Evolutionary conservation across 1,284 basidiomycete species (phyloP).

Genomic region (Puccinia hordei): DNA sequence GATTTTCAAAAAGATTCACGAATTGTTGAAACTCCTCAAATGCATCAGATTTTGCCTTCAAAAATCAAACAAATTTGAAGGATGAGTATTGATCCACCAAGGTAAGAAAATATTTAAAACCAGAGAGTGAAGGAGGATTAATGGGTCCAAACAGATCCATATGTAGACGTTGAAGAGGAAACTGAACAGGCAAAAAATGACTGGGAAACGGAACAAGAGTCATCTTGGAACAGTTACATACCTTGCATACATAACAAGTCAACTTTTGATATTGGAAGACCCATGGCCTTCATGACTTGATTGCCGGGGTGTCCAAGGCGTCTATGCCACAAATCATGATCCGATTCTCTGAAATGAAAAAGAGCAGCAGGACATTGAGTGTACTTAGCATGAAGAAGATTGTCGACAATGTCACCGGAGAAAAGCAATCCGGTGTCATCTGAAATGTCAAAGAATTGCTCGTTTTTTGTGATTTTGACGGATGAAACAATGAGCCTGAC

Average conservation of each 20-base stretch:
- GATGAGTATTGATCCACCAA: no score
- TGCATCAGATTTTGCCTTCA: not conserved
- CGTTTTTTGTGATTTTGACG: not conserved
- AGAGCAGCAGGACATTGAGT: not conserved
- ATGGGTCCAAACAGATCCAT: constrained; percentile 12
- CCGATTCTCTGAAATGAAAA: not conserved
- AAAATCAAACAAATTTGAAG: no score
- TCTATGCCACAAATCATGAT: not conserved
- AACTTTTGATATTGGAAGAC: not conserved
- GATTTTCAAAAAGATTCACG: not conserved
- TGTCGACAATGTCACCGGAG: not conserved
- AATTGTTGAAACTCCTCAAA: not conserved
- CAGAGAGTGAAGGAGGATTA: constrained; percentile 1
- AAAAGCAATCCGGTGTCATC: not conserved
- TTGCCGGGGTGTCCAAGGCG: not conserved
- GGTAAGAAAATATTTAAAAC: constrained; percentile 14
- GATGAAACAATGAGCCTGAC: not conserved
- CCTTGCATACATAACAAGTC: not conserved
- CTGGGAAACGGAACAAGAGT: not conserved
- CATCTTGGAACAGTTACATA: not conserved
- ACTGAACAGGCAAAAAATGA: not conserved
- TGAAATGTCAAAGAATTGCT: not conserved
- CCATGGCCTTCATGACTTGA: not conserved
- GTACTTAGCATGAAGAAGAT: not conserved
- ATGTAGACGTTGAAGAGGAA: not conserved